A percentile compares a stretch with the other conserved stretches of the same genome.
phyloP scores from a whole-genome alignment of 352 stramenopile genomes.

The Pythium rishiriense region DNA sequence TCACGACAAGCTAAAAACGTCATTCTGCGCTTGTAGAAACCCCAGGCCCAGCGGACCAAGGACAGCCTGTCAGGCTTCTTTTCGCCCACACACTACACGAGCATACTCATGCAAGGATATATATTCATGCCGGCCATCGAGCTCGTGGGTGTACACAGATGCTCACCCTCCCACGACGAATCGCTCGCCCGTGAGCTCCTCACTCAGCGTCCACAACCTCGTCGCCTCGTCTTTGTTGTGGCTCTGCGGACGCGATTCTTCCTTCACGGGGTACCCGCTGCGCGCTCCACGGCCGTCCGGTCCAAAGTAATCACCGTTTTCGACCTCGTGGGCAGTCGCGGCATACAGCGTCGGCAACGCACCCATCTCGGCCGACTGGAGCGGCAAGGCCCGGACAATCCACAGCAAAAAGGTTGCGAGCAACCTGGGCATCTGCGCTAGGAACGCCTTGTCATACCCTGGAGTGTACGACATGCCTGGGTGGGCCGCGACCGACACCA shows the following conservation, averaged over 20 bases:
- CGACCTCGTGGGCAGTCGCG: slow-evolving; percentile 24
- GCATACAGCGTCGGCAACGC: slow-evolving; percentile 35
- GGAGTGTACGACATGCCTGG: slow-evolving; percentile 24
- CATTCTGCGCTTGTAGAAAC: too few relatives aligned
- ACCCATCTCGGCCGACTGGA: slow-evolving; percentile 28
- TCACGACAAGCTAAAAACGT: not conserved
- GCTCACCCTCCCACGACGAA: slow-evolving; percentile 1
- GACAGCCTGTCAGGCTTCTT: too few relatives aligned
- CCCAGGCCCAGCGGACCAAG: too few relatives aligned
- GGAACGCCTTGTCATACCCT: slow-evolving; percentile 26
- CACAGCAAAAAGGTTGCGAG: not conserved
- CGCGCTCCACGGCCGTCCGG: slow-evolving; percentile 32
- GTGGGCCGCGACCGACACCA: slow-evolving; percentile 28
- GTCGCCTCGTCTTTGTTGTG: slow-evolving; percentile 15
- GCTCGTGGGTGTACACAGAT: too few relatives aligned
- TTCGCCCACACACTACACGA: too few relatives aligned
- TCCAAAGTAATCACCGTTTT: slow-evolving; percentile 32
- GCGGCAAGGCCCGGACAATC: slow-evolving; percentile 12
- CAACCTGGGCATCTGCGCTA: slow-evolving; percentile 15
- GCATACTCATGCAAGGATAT: too few relatives aligned
- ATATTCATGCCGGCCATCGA: too few relatives aligned
- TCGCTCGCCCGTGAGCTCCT: slow-evolving; percentile 12
- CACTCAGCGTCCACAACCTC: slow-evolving; percentile 12
- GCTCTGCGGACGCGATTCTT: slow-evolving; percentile 13
- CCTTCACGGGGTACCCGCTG: slow-evolving; percentile 18